Conservation (phyloP, 2,329 filamentous ascomycete genomes). For the Colletotrichum coccodes region DNA sequence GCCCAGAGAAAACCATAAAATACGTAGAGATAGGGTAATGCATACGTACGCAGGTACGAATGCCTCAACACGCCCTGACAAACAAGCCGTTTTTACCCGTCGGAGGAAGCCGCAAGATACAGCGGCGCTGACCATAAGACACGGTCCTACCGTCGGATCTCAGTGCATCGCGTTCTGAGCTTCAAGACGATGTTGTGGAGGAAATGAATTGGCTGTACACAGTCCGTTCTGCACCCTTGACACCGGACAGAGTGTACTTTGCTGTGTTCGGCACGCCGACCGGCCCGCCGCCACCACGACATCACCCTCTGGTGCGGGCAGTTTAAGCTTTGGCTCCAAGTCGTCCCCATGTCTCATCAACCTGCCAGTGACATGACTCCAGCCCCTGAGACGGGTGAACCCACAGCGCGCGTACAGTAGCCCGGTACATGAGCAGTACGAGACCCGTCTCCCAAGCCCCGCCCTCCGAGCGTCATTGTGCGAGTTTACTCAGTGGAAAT, state of each 20-base stretch:
- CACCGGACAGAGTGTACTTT: too few relatives aligned
- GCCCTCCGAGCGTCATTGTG: constrained; percentile 25
- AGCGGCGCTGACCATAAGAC: not conserved
- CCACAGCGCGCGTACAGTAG: constrained; percentile 9
- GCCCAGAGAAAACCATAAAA: not conserved
- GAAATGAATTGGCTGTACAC: not conserved
- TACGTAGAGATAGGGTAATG: not conserved
- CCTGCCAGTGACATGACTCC: constrained; percentile 14
- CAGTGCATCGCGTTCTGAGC: not conserved
- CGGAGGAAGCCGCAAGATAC: not conserved
- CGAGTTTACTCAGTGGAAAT: not conserved
- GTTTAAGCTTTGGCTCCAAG: constrained; percentile 29
- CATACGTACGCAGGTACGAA: not conserved
- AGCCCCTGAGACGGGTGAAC: not conserved
- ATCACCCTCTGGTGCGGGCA: not conserved
- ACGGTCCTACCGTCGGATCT: not conserved
- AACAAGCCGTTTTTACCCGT: not conserved
- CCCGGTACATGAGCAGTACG: constrained; percentile 16
- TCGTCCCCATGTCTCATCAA: constrained; percentile 9
- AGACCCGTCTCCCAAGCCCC: not conserved
- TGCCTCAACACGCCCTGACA: not conserved
- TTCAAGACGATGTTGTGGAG: not conserved
- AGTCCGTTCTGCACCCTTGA: not conserved
- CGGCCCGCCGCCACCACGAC: not conserved
- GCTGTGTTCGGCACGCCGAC: not conserved